These are phyloP conservation scores for Cytidiella melzeri DNA, from an alignment of 768 basidiomycete species.

Conservation along the genomic window DNA sequence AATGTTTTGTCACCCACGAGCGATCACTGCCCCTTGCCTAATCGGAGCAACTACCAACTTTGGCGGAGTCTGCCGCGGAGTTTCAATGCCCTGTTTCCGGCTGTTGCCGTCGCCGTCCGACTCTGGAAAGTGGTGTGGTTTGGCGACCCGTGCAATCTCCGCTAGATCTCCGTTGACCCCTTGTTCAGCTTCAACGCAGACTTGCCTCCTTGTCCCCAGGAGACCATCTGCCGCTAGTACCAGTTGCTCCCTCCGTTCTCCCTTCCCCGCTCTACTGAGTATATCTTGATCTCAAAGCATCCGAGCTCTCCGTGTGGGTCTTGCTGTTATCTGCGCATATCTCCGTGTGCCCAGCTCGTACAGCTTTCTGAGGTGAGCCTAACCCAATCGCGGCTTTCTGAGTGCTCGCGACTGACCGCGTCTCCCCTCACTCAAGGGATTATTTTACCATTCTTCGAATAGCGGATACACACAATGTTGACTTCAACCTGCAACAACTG, in stretches of 20 bases:
- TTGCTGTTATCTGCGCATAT: conserved; percentile 15
- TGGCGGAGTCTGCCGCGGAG: neutral
- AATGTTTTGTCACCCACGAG: neutral
- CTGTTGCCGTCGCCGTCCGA: neutral
- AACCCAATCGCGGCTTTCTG: neutral
- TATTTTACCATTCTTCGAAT: too few relatives aligned
- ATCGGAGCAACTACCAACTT: neutral
- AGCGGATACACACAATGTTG: too few relatives aligned
- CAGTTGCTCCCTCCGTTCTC: neutral
- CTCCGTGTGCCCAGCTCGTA: conserved; percentile 6
- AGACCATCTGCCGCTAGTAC: neutral
- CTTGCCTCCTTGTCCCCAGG: neutral
- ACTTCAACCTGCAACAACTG: too few relatives aligned
- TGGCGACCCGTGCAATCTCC: conserved; percentile 6
- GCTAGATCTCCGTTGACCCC: conserved; percentile 3
- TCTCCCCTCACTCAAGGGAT: too few relatives aligned
- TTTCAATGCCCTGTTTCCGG: neutral
- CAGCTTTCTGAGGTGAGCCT: neutral
- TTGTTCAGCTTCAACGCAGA: neutral
- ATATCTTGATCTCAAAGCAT: neutral
- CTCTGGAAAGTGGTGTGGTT: neutral
- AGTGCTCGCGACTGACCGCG: too few relatives aligned
- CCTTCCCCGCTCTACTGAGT: too few relatives aligned
- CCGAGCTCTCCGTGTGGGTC: neutral
- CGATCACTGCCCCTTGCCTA: neutral